Conservation (phyloP, 2,329 filamentous ascomycete species). For the Lachnellula willkommii region DNA sequence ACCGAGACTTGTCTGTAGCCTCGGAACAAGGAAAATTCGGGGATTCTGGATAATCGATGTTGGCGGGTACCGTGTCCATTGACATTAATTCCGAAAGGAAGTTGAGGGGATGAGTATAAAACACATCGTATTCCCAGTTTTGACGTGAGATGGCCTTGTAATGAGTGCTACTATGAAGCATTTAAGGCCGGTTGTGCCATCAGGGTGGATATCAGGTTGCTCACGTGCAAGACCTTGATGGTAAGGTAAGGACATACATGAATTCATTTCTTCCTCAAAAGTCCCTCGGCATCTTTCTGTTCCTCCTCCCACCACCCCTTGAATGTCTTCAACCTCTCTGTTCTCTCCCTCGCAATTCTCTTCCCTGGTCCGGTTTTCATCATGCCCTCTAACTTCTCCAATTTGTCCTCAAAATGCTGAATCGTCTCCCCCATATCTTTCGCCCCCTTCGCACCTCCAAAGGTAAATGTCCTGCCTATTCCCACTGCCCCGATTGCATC, state of each 20-base stretch:
- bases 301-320: conserved; percentile 56
- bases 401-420: conserved; percentile 73
- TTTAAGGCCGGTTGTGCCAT: background rate
- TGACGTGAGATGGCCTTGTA: background rate
- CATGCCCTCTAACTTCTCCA: conserved; percentile 57
- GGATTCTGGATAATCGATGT: no score
- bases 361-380: conserved; percentile 58
- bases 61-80: no score
- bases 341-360: conserved; percentile 48
- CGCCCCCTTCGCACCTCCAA: conserved; percentile 58
- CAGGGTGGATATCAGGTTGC: conserved; percentile 1
- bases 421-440: conserved; percentile 60
- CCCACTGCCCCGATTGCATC: conserved; percentile 89
- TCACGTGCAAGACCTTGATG: conserved; percentile 1
- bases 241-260: background rate
- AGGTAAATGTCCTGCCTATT: conserved; percentile 73
- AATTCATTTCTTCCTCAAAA: conserved; percentile 21
- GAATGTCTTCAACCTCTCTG: conserved; percentile 47
- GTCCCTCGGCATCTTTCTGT: conserved; percentile 28
- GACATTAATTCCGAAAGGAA: no score
- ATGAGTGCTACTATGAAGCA: no score
- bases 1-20: no score
- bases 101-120: no score
- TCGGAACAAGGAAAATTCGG: no score
- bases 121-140: background rate